phyloP scores from a whole-genome alignment of 2,329 filamentous ascomycete genomes.

The Pseudocercospora cruenta region DNA sequence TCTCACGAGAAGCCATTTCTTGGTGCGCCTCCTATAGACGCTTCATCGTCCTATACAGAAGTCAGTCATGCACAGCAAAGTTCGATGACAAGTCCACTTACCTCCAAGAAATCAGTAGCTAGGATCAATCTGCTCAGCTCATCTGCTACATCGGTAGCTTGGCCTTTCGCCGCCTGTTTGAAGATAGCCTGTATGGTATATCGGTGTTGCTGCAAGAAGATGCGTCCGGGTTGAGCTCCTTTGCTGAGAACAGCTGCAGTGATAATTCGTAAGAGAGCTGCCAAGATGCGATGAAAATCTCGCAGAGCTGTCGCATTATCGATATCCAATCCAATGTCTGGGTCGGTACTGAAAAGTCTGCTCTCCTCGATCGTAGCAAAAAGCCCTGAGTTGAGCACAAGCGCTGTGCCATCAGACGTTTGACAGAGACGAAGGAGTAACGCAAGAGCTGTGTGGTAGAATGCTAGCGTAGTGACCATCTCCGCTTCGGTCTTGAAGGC shows the following conservation, averaged over 20 bases:
- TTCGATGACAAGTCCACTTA: slow-evolving; percentile 50
- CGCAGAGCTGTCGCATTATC: slow-evolving; percentile 71
- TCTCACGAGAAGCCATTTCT: slow-evolving; percentile 23
- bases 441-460: slow-evolving; percentile 75
- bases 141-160: slow-evolving; percentile 75
- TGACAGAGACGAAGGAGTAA: slow-evolving; percentile 84
- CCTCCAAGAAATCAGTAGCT: slow-evolving; percentile 83
- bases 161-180: slow-evolving; percentile 66
- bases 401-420: slow-evolving; percentile 78
- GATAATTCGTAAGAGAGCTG: slow-evolving; percentile 78
- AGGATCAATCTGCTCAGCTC: slow-evolving; percentile 81
- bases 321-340: slow-evolving; percentile 82
- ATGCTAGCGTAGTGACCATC: slow-evolving; percentile 58
- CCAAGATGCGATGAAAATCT: slow-evolving; percentile 82
- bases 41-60: slow-evolving; percentile 19
- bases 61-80: not conserved
- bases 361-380: slow-evolving; percentile 81
- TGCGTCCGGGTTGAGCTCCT: slow-evolving; percentile 74
- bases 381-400: slow-evolving; percentile 85
- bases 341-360: slow-evolving; percentile 84
- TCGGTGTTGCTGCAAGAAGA: slow-evolving; percentile 81
- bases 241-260: slow-evolving; percentile 79
- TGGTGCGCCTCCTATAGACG: slow-evolving; percentile 11
- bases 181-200: slow-evolving; percentile 85
- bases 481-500: slow-evolving; percentile 60